phyloP scores from a whole-genome alignment of 257 asterid species.

The Petunia axillaris region DNA sequence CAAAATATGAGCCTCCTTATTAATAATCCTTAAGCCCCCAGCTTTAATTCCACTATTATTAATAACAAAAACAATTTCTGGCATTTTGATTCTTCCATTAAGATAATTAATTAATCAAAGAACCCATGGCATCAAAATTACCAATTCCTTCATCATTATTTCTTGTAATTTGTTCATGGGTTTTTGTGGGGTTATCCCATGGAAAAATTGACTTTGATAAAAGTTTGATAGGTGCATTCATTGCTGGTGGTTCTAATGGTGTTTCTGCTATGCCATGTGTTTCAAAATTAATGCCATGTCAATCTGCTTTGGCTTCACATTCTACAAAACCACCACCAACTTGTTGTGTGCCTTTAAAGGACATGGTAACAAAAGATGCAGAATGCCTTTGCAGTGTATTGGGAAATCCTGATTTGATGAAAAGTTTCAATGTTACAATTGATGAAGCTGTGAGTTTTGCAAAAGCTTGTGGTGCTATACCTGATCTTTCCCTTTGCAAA shows the following conservation, averaged over 20 bases:
- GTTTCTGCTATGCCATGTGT: constrained; percentile 42
- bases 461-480: constrained; percentile 47
- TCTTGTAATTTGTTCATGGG: constrained; percentile 26
- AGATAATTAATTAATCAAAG: neutral
- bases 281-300: constrained; percentile 47
- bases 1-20: too few species aligned
- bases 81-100: neutral
- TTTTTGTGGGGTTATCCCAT: constrained; percentile 31
- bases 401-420: constrained; percentile 34
- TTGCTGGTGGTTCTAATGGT: constrained; percentile 6
- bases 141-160: neutral
- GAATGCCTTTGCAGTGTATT: constrained; percentile 50
- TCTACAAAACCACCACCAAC: constrained; percentile 33
- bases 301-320: constrained; percentile 39
- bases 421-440: constrained; percentile 41
- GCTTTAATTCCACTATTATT: too few species aligned
- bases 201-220: neutral
- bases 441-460: constrained; percentile 43
- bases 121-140: constrained; percentile 6
- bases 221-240: neutral
- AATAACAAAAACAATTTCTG: neutral
- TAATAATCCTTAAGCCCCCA: too few species aligned
- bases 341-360: constrained; percentile 43
- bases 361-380: constrained; percentile 31
- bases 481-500: constrained; percentile 42